Percentiles rank a stretch among this genome's conserved stretches.
phyloP scores from a whole-genome alignment of 768 basidiomycete species.

The Saitozyma sp. region DNA sequence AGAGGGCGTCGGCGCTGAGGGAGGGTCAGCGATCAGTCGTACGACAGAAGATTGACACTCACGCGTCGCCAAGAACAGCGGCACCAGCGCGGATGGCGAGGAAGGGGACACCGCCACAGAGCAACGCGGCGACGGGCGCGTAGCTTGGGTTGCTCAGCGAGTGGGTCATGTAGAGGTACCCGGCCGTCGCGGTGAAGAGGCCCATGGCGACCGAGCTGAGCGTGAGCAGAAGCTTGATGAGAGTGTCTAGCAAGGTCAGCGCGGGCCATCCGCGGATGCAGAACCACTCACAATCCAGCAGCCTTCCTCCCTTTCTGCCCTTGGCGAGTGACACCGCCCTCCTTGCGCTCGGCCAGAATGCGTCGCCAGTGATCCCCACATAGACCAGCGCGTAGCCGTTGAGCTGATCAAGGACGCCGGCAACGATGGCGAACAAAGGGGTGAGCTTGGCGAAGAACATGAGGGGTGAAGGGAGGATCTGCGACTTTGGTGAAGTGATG shows the following conservation, averaged over 20 bases:
- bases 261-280: background rate
- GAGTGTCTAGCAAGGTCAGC: constrained; percentile 60
- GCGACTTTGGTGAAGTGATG: constrained; percentile 39
- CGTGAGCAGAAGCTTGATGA: constrained; percentile 66
- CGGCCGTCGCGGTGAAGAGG: constrained; percentile 74
- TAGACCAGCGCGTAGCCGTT: constrained; percentile 72
- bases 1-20: constrained; percentile 64
- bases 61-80: constrained; percentile 76
- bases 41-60: constrained; percentile 40
- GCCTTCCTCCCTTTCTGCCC: constrained; percentile 40
- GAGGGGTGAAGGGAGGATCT: constrained; percentile 45
- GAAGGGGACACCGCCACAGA: constrained; percentile 76
- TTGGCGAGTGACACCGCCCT: constrained; percentile 60
- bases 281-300: constrained; percentile 52
- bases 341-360: constrained; percentile 64
- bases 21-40: background rate
- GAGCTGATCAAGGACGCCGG: constrained; percentile 58
- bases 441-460: constrained; percentile 44
- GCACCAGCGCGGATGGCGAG: constrained; percentile 80
- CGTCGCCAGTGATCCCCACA: constrained; percentile 71
- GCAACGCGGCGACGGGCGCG: constrained; percentile 71
- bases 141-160: constrained; percentile 68
- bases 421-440: constrained; percentile 50
- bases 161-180: constrained; percentile 88
- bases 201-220: constrained; percentile 74